phyloP scores from a whole-genome alignment of 2,329 filamentous ascomycete genomes.

The Cladophialophora bantiana region DNA sequence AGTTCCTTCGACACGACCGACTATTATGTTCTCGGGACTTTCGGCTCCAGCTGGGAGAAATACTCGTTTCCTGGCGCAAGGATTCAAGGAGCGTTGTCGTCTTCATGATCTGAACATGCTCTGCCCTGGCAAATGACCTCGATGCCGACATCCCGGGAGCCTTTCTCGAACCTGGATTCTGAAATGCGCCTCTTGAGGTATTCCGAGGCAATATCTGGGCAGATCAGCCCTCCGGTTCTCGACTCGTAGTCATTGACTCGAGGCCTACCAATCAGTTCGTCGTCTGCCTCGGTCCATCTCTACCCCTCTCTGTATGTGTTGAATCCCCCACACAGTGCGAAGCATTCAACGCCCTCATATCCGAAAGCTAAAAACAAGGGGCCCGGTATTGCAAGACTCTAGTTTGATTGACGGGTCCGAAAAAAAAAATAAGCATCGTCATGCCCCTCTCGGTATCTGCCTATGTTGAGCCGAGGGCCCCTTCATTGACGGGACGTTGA shows the following conservation, averaged over 20 bases:
- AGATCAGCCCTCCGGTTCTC: not conserved
- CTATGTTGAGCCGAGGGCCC: not conserved
- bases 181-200: not conserved
- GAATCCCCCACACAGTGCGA: not conserved
- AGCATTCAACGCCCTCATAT: not conserved
- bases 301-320: not conserved
- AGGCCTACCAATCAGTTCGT: not conserved
- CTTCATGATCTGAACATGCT: not conserved
- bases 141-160: not conserved
- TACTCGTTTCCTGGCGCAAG: not conserved
- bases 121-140: not conserved
- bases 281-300: not conserved
- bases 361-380: not conserved
- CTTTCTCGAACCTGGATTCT: not conserved
- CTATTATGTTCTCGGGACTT: not conserved
- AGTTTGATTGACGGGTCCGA: not conserved
- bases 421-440: not conserved
- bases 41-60: not conserved
- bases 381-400: not conserved
- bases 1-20: not conserved
- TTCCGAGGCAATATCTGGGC: not conserved
- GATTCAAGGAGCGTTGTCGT: not conserved
- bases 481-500: not conserved
- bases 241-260: slow-evolving; percentile 3
- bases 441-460: not conserved